Evolutionary conservation across 805 yeast species (phyloP), one percentile per base, ranked within the genome.

Genomic region (Kluyveromyces aestuarii): DNA sequence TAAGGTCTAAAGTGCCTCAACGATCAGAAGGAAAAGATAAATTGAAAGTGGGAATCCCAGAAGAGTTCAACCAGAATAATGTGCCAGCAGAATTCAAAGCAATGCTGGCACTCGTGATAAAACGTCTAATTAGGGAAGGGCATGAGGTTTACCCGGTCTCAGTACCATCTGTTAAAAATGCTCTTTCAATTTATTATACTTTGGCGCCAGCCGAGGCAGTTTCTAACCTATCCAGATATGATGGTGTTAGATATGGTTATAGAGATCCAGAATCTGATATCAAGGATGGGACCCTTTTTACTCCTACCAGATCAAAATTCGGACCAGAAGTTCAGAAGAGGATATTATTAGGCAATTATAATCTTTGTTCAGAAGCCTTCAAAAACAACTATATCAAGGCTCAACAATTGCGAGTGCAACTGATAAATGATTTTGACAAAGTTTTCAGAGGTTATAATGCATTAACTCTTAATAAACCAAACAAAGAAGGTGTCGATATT

Each of bases 121-220:
- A 57, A 10, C 60, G 58, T 11, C 63, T 93, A 5, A 62, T 69
- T 35, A 60, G 67, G 0, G 48, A 58, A 35, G 84, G 87, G 14
- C 75, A 69, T 38, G 74, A 72, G 9, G 64, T 93, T 1, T 69
- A 72, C 16, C 74, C 81, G 0, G 79, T 93, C 1, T 81, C 93
- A 0, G 62, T 91, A 0, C 95, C 96, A 6, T 70, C 84, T 0
- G 68, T 89, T 9, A 75, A 75, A 50, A 68, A 73, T 47, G 75
- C 90, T 25, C 67, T 93, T 16, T 89, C 95, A 27, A 78, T 88
- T 0, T 93, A 93, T 65, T 91, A 86, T 62, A 85, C 96, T 0
- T 57, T 95, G 37, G 90, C 93, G 1, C 85, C 96, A 0, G 85
- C 96, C 0, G 99, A 93, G 60, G 98, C 97, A 0, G 82, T 95